These are phyloP conservation scores for Ogataea philodendri DNA, from an alignment of 805 yeast species.

Conservation along the genomic window DNA sequence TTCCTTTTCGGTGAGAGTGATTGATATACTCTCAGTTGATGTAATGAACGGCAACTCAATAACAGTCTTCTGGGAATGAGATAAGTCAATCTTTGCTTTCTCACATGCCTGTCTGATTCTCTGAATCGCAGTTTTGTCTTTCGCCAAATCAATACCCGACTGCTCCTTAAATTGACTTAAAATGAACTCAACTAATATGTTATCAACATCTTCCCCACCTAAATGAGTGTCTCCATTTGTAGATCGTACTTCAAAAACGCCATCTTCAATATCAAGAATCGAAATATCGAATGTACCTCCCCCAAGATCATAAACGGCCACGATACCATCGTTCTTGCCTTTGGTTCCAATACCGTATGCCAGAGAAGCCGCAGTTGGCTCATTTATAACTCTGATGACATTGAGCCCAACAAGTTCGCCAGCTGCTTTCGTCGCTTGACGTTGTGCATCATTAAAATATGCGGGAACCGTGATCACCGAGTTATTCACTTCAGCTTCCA, in stretches of 20 bases:
- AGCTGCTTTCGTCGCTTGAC: constrained; percentile 91
- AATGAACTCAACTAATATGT: constrained; percentile 75
- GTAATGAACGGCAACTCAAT: constrained; percentile 84
- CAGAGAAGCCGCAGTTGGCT: constrained; percentile 88
- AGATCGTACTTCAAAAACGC: constrained; percentile 93
- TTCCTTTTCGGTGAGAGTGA: constrained; percentile 48
- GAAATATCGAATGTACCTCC: constrained; percentile 98
- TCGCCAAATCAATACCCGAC: constrained; percentile 56
- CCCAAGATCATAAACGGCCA: constrained; percentile 95
- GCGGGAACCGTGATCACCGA: constrained; percentile 92
- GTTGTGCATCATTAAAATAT: constrained; percentile 83
- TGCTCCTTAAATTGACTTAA: constrained; percentile 77
- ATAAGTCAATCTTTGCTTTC: constrained; percentile 84
- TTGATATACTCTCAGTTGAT: constrained; percentile 39
- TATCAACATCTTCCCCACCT: constrained; percentile 90
- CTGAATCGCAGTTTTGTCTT: constrained; percentile 76
- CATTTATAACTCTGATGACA: constrained; percentile 80
- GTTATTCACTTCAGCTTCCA: constrained; percentile 76
- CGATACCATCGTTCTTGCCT: constrained; percentile 58
- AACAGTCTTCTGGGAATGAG: constrained; percentile 68
- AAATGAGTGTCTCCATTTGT: constrained; percentile 93
- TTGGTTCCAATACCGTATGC: constrained; percentile 79
- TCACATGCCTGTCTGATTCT: constrained; percentile 87
- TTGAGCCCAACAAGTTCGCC: constrained; percentile 93
- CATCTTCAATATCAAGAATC: constrained; percentile 91